Base-by-base conservation (phyloP, 2,329 filamentous ascomycete species). In the Pseudogymnoascus destructans region DNA sequence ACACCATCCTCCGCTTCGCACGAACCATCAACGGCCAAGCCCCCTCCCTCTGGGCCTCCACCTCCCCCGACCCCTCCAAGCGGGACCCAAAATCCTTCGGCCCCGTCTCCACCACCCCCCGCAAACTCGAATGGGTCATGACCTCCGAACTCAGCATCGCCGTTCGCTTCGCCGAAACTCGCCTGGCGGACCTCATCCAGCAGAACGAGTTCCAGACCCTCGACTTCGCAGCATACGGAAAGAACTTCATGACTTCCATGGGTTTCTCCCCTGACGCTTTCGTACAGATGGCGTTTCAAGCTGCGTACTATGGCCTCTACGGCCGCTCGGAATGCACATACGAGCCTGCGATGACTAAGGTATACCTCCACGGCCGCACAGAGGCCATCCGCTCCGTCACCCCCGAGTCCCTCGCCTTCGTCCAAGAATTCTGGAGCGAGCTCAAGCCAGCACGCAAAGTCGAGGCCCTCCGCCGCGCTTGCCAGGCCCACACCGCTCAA, bases 111-210 rank as follows among this genome's bases (percentile, higher is more conserved):
- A 95, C 91, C 0, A 95, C 89, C 3, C 93, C 93, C 3, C 89
- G 95, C 71, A 97, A 96, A 72, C 79, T 97, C 0, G 92, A 96
- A 70, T 98, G 93, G 93, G 91, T 96, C 64, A 95, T 97, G 89
- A 78, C 85, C 0, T 91, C 93, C 0, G 92, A 97, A 70, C 78
- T 98, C 13, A 87, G 83, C 64, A 92, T 95, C 49, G 92, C 93
- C 0, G 78, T 97, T 5, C 87, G 93, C 6, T 98, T 98, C 67
- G 93, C 93, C 25, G 93, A 98, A 74, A 96, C 92, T 0, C 81
- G 93, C 35, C 78, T 98, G 7, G 90, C 93, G 17, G 93, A 98
- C 70, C 77, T 97, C 38, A 95, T 98, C 65, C 86, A 92, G 68
- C 93, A 98, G 70, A 95, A 96, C 67, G 93, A 98, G 72, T 96